Evolutionary conservation across 805 yeast genomes (phyloP).

Genomic region (Pichia ethanolica): DNA sequence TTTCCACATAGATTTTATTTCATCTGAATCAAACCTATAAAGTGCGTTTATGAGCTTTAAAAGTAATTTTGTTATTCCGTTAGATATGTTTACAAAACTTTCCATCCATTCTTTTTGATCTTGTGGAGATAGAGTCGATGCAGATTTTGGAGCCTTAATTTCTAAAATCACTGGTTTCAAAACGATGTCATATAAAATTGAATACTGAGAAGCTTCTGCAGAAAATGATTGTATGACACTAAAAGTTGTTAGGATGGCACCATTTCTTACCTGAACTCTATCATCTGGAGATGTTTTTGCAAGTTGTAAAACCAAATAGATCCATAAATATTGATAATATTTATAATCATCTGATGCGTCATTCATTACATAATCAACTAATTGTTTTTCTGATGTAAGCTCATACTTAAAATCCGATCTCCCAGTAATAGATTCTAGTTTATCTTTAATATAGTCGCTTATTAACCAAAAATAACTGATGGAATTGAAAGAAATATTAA

Average conservation of each 20-base stretch:
- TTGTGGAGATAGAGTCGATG: constrained; percentile 9
- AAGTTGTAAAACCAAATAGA: constrained; percentile 53
- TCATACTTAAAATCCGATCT: background rate
- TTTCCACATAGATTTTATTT: constrained; percentile 41
- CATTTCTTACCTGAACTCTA: constrained; percentile 79
- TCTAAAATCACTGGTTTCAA: constrained; percentile 43
- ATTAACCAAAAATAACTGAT: constrained; percentile 89
- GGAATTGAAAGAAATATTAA: constrained; percentile 86
- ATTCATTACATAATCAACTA: constrained; percentile 11
- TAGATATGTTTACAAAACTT: constrained; percentile 51
- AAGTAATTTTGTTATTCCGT: constrained; percentile 61
- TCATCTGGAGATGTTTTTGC: constrained; percentile 57
- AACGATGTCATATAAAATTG: constrained; percentile 55
- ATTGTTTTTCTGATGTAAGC: constrained; percentile 18
- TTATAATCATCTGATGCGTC: constrained; percentile 16
- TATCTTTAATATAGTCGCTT: constrained; percentile 60
- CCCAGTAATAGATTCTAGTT: constrained; percentile 13
- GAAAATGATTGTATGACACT: constrained; percentile 74
- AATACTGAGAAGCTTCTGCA: constrained; percentile 53
- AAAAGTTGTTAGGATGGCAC: constrained; percentile 83
- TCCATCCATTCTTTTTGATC: constrained; percentile 44
- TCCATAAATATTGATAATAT: constrained; percentile 45
- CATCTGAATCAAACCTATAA: constrained; percentile 14
- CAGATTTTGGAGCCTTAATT: background rate
- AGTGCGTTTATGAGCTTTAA: constrained; percentile 41